phyloP scores from a whole-genome alignment of 495 filamentous ascomycete genomes.

The Penicillium soppii region DNA sequence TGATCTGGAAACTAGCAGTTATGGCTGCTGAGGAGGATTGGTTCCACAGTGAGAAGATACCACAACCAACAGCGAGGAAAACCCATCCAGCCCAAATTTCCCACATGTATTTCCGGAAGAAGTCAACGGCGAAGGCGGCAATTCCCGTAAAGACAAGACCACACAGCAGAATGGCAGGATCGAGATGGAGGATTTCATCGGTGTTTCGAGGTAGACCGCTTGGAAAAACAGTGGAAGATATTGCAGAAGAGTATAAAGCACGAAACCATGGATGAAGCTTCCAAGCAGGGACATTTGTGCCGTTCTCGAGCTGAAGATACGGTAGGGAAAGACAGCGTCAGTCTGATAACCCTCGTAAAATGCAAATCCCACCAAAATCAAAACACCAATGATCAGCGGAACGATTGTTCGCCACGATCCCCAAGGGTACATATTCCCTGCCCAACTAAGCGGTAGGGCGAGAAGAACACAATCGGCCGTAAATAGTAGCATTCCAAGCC shows the following conservation, averaged over 20 bases:
- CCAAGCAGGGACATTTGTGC: constrained; percentile 22
- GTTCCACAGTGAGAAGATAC: too few species aligned
- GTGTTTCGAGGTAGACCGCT: constrained; percentile 25
- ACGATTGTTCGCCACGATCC: constrained; percentile 47
- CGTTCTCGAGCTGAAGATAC: constrained; percentile 32
- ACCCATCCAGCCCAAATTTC: constrained; percentile 39
- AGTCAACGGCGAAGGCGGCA: constrained; percentile 27
- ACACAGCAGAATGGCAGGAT: too few species aligned
- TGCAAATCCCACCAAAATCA: constrained; percentile 14
- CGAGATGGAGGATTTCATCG: constrained; percentile 32
- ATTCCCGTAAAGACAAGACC: too few species aligned
- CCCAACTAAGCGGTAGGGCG: constrained; percentile 56
- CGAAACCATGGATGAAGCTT: constrained; percentile 9
- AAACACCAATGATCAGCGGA: constrained; percentile 24
- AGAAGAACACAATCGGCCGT: constrained; percentile 42
- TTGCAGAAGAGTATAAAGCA: constrained; percentile 24
- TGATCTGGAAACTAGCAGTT: too few species aligned
- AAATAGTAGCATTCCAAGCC: constrained; percentile 54
- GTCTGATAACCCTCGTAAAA: constrained; percentile 11
- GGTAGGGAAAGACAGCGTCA: constrained; percentile 23
- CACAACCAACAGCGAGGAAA: constrained; percentile 37
- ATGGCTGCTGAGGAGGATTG: too few species aligned
- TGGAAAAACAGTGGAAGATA: constrained; percentile 52
- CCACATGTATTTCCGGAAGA: constrained; percentile 43
- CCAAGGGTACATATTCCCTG: constrained; percentile 55